Conservation (phyloP, 2,329 filamentous ascomycete species). For the Phoma sp. region DNA sequence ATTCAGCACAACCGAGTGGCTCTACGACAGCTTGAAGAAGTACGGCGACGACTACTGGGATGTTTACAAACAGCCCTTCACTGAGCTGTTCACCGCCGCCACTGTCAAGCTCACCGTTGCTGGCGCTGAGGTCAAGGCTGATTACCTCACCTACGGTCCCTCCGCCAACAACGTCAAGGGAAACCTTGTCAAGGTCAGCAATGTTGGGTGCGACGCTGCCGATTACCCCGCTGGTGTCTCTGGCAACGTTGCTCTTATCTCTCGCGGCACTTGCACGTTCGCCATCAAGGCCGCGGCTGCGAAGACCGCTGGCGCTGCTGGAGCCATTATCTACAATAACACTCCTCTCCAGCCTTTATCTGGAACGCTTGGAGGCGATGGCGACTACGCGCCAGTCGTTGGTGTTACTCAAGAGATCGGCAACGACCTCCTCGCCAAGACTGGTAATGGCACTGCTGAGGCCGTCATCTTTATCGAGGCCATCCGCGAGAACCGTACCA, state of each 20-base stretch:
- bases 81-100: slow-evolving; percentile 44
- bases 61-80: slow-evolving; percentile 44
- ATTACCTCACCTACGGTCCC: slow-evolving; percentile 63
- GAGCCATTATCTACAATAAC: slow-evolving; percentile 75
- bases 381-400: slow-evolving; percentile 69
- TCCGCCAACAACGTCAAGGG: slow-evolving; percentile 65
- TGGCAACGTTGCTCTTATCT: slow-evolving; percentile 71
- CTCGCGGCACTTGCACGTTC: slow-evolving; percentile 72
- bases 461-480: slow-evolving; percentile 51
- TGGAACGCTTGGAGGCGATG: slow-evolving; percentile 68
- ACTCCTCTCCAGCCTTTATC: slow-evolving; percentile 62
- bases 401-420: slow-evolving; percentile 69
- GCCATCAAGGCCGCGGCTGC: slow-evolving; percentile 71
- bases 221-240: slow-evolving; percentile 66
- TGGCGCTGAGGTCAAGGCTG: slow-evolving; percentile 32
- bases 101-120: slow-evolving; percentile 33
- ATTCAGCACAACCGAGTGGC: slow-evolving; percentile 32
- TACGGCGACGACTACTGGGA: slow-evolving; percentile 42
- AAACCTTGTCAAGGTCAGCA: slow-evolving; percentile 65
- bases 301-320: slow-evolving; percentile 70
- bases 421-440: slow-evolving; percentile 59
- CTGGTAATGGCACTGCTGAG: slow-evolving; percentile 53
- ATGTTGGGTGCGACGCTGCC: slow-evolving; percentile 65
- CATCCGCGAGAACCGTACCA: slow-evolving; percentile 55
- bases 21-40: slow-evolving; percentile 39